These are phyloP conservation scores for Murraya koenigii DNA, from an alignment of 345 rosid species.

Conservation along the genomic window DNA sequence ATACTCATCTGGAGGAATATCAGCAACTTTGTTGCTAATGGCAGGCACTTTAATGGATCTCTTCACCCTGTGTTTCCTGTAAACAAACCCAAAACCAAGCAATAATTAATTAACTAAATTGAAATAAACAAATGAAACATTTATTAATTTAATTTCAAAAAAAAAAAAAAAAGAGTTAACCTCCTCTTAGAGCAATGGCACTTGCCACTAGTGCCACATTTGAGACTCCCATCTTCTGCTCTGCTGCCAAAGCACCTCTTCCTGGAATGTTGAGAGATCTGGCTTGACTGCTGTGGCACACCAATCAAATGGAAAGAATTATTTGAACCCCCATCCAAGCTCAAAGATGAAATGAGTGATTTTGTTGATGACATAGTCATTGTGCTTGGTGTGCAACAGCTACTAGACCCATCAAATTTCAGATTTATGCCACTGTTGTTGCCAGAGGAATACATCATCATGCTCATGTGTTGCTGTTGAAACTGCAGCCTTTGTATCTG, in stretches of 20 bases:
- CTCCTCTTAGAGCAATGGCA: conserved; percentile 84
- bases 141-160: neutral
- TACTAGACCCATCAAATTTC: conserved; percentile 52
- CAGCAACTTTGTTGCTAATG: conserved; percentile 77
- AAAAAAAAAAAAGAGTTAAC: conserved; percentile 16
- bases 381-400: conserved; percentile 44
- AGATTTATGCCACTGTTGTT: conserved; percentile 44
- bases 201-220: conserved; percentile 57
- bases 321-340: conserved; percentile 46
- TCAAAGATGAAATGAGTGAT: conserved; percentile 63
- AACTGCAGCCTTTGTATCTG: conserved; percentile 39
- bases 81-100: conserved; percentile 2
- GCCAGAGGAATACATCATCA: conserved; percentile 42
- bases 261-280: conserved; percentile 44
- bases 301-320: conserved; percentile 59
- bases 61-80: conserved; percentile 62
- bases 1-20: conserved; percentile 83
- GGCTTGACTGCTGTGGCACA: conserved; percentile 47
- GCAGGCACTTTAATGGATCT: conserved; percentile 84
- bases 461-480: conserved; percentile 26
- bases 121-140: neutral
- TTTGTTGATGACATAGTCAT: conserved; percentile 54
- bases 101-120: neutral
- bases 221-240: conserved; percentile 54
- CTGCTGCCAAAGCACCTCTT: conserved; percentile 58